Evolutionary conservation across 768 basidiomycete species (phyloP), one percentile per base, ranked within the genome.

Genomic region (Phylloporus arenicola): DNA sequence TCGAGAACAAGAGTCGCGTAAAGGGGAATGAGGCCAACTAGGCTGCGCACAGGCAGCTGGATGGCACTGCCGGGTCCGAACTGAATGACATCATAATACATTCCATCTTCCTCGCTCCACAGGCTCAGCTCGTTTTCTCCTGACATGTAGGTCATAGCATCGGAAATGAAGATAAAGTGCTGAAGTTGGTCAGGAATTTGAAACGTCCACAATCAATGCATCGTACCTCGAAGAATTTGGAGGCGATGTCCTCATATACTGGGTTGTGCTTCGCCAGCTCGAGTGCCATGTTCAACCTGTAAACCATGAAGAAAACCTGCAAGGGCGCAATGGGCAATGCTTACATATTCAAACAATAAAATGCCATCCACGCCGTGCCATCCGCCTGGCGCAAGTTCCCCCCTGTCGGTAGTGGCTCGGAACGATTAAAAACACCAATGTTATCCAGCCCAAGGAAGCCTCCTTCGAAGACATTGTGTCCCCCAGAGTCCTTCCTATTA

Each of bases 301-400:
- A 47, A 22, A 34, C 45, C 29, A 44, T 50, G 54, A 54, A 17
- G 33, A 45, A 35, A 48, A 30, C 34, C 22, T n/a, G 14, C 22
- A 38, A 17, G 37, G 16, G 13, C 10, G 52, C 31, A 27, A 45
- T 38, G 33, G 30, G 3, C 9, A 44, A 31, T 25, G 59, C 81
- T 58, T 53, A 90, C 96, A 98, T 98, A 63, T 96, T 96, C 51
- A 98, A 70, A 58, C 86, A 92, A 69, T 95, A 99, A 74, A 98
- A 99, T 29, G 93, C 96, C 96, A 99, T 99, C 96, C 96, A 99
- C 0, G 95, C 92, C 6, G 96, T 99, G 9, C 95, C 95, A 65
- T 99, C 96, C 8, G 96, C 93, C 71, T 99, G 96, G 47, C 95
- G 92, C 51, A 99, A 75, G 16, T 72, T 81, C 9, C 96, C 96